phyloP scores from a whole-genome alignment of 2,329 filamentous ascomycete genomes.

The Trichocomaceae sp. region DNA sequence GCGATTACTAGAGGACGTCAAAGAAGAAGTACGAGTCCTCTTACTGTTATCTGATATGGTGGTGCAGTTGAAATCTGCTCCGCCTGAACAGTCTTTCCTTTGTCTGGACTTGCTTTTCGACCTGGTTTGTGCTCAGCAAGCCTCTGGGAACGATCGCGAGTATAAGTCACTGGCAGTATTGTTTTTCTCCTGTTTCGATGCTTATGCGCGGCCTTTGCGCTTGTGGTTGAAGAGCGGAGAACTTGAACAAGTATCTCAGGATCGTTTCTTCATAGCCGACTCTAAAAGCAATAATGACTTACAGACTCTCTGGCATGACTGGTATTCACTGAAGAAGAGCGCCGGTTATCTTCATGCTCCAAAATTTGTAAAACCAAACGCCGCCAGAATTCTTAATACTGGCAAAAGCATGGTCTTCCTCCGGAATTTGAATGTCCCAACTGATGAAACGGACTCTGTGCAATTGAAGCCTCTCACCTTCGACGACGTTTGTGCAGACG shows the following conservation, averaged over 20 bases:
- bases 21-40: constrained; percentile 49
- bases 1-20: constrained; percentile 53
- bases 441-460: constrained; percentile 26
- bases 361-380: constrained; percentile 63
- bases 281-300: constrained; percentile 50
- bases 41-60: constrained; percentile 57
- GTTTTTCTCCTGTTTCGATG: constrained; percentile 74
- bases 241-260: constrained; percentile 57
- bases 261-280: constrained; percentile 68
- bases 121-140: constrained; percentile 61
- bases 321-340: constrained; percentile 60
- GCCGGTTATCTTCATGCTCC: constrained; percentile 60
- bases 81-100: constrained; percentile 52
- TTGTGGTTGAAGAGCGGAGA: constrained; percentile 79
- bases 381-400: constrained; percentile 69
- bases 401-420: constrained; percentile 85
- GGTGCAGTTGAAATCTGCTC: constrained; percentile 45
- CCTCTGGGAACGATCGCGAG: constrained; percentile 55
- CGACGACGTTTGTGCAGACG: constrained; percentile 34
- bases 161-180: constrained; percentile 61
- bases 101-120: constrained; percentile 74
- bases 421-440: constrained; percentile 55
- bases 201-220: constrained; percentile 73
- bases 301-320: constrained; percentile 66
- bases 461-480: constrained; percentile 28